phyloP scores from a whole-genome alignment of 2,329 filamentous ascomycete species.

The Nakataea oryzae region DNA sequence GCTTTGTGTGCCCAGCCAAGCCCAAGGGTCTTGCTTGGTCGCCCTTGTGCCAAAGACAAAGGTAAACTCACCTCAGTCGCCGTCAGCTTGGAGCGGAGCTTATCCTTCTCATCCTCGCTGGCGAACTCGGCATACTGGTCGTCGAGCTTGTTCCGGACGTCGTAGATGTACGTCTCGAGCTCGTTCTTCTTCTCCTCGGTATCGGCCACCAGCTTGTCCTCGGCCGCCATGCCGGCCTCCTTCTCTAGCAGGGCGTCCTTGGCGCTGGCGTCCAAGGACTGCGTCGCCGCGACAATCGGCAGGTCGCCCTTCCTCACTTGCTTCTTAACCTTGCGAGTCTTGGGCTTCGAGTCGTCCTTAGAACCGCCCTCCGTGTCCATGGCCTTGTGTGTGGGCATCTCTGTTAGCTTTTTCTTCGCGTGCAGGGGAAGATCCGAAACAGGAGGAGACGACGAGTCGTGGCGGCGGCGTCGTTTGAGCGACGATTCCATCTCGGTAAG shows the following conservation, averaged over 20 bases:
- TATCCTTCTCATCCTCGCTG: constrained; percentile 80
- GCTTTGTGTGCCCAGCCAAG: too few species aligned
- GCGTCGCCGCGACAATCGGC: constrained; percentile 73
- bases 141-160: constrained; percentile 89
- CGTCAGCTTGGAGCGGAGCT: constrained; percentile 74
- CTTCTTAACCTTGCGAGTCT: constrained; percentile 98
- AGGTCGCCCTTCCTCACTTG: constrained; percentile 96
- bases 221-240: constrained; percentile 87
- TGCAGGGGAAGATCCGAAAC: constrained; percentile 6
- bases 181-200: constrained; percentile 99
- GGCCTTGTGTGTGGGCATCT: constrained; percentile 36
- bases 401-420: constrained; percentile 11
- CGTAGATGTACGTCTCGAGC: constrained; percentile 95
- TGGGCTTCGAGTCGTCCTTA: constrained; percentile 49
- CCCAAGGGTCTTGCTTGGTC: neutral
- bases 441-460: neutral
- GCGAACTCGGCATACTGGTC: constrained; percentile 83
- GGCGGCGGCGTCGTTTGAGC: constrained; percentile 1
- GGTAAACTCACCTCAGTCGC: constrained; percentile 63
- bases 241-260: constrained; percentile 67
- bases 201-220: constrained; percentile 96
- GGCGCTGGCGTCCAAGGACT: constrained; percentile 59
- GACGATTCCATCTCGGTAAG: neutral
- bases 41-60: neutral
- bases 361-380: constrained; percentile 73